Evolutionary conservation across 1,139 yeast genomes (phyloP).

Genomic region (Keqinozyma sinolaborantium): DNA sequence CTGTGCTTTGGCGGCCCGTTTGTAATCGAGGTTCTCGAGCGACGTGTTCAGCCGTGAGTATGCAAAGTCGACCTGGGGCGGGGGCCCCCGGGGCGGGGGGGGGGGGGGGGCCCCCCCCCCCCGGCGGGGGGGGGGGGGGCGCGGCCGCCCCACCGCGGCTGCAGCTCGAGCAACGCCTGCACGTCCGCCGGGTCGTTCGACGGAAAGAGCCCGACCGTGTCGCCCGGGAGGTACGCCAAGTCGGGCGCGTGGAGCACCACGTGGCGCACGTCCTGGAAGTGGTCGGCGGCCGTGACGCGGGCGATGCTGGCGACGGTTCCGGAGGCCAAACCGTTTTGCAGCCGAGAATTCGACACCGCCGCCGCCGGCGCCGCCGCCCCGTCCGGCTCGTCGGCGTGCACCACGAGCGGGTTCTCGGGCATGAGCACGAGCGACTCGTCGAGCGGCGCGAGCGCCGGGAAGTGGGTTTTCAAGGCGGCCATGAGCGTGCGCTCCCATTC

Average conservation of each 20-base stretch:
- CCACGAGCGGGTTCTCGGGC: constrained; percentile 32
- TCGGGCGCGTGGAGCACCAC: constrained; percentile 40
- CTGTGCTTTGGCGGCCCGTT: too few species aligned
- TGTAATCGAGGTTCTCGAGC: too few species aligned
- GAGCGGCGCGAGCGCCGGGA: constrained; percentile 33
- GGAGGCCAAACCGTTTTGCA: constrained; percentile 1
- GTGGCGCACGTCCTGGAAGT: constrained; percentile 88
- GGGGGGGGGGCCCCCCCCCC: constrained; percentile 21
- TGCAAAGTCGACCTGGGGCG: neutral
- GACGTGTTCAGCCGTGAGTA: too few species aligned
- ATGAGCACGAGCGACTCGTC: constrained; percentile 41
- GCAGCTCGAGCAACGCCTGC: constrained; percentile 59
- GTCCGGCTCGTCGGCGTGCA: constrained; percentile 21
- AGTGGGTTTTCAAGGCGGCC: constrained; percentile 28
- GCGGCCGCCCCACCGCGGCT: constrained; percentile 62
- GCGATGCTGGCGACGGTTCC: constrained; percentile 49
- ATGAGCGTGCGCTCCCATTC: constrained; percentile 68
- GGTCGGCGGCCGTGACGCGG: constrained; percentile 64
- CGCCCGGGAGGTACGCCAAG: constrained; percentile 66
- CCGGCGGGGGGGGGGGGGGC: constrained; percentile 56
- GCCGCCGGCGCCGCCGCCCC: constrained; percentile 8
- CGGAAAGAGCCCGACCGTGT: constrained; percentile 75
- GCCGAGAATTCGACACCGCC: constrained; percentile 21
- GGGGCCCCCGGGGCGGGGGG: neutral
- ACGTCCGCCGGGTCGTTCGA: constrained; percentile 65